phyloP scores from a whole-genome alignment of 2,329 filamentous ascomycete species.

The Apiospora aurea region DNA sequence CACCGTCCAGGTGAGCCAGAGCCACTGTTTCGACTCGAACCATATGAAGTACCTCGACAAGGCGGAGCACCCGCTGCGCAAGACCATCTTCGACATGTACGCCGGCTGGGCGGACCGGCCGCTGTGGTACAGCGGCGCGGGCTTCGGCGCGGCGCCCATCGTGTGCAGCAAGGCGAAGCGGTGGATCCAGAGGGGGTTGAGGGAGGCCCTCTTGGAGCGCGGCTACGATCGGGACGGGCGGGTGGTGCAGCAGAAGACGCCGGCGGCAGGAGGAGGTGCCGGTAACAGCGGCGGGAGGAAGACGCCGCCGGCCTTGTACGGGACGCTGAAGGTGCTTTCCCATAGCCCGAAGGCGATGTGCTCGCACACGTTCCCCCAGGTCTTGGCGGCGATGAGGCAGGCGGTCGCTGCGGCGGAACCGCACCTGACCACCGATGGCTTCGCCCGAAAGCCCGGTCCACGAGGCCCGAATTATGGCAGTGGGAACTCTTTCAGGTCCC shows the following conservation, averaged over 20 bases:
- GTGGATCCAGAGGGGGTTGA: conserved; percentile 35
- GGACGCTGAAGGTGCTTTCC: conserved; percentile 7
- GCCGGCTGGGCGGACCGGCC: conserved; percentile 37
- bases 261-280: not conserved
- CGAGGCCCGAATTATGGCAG: not conserved
- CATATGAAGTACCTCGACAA: conserved; percentile 40
- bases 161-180: conserved; percentile 31
- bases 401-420: not conserved
- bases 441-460: not conserved
- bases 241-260: conserved; percentile 2
- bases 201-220: conserved; percentile 32
- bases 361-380: not conserved
- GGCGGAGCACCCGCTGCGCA: conserved; percentile 37
- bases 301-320: not conserved
- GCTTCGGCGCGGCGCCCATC: conserved; percentile 27
- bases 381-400: conserved; percentile 10
- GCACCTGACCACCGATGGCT: not conserved
- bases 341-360: conserved; percentile 1
- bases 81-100: conserved; percentile 40
- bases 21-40: conserved; percentile 38
- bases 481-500: not conserved
- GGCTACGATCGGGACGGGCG: conserved; percentile 35
- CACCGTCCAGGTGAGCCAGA: conserved; percentile 23
- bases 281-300: not conserved
- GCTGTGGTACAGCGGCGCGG: conserved; percentile 35